phyloP scores from a whole-genome alignment of 2,329 filamentous ascomycete species.

The Paecilomyces fulvus region DNA sequence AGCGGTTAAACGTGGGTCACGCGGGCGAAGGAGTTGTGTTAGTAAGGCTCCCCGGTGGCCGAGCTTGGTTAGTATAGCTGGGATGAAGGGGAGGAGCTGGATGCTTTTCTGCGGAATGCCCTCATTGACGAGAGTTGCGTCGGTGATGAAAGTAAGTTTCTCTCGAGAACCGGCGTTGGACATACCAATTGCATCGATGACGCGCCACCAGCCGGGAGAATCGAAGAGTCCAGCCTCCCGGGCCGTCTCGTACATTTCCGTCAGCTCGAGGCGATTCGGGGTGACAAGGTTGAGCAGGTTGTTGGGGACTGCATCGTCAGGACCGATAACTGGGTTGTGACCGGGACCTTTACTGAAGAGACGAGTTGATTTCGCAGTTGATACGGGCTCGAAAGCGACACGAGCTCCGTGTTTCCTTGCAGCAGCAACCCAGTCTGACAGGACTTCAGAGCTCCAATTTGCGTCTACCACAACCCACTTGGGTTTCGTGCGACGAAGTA shows the following conservation, averaged over 20 bases:
- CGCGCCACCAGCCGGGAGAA: conserved; percentile 62
- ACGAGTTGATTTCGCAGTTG: conserved; percentile 63
- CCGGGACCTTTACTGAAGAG: conserved; percentile 46
- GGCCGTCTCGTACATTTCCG: conserved; percentile 67
- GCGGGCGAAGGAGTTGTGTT: conserved; percentile 58
- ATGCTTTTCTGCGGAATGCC: conserved; percentile 78
- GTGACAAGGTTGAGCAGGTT: conserved; percentile 64
- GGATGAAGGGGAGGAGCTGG: conserved; percentile 80
- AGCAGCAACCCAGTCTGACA: conserved; percentile 59
- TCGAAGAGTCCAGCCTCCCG: conserved; percentile 60
- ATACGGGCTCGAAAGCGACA: conserved; percentile 84
- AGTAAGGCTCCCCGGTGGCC: conserved; percentile 68
- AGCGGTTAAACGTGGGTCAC: conserved; percentile 59
- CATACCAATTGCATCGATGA: conserved; percentile 74
- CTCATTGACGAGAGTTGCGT: conserved; percentile 58
- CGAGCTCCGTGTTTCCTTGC: conserved; percentile 49
- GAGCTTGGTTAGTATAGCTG: conserved; percentile 75
- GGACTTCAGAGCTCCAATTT: conserved; percentile 65
- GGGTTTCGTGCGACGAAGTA: conserved; percentile 50
- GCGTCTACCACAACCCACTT: conserved; percentile 77
- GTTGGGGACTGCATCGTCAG: conserved; percentile 46
- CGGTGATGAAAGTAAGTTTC: conserved; percentile 61
- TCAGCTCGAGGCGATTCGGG: conserved; percentile 76
- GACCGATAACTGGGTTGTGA: conserved; percentile 19
- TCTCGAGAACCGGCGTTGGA: conserved; percentile 58